Evolutionary conservation across 371 early-diverging fungal genomes (phyloP), one percentile per base, ranked within the genome.

Genomic region (Haplosporangium sp.): DNA sequence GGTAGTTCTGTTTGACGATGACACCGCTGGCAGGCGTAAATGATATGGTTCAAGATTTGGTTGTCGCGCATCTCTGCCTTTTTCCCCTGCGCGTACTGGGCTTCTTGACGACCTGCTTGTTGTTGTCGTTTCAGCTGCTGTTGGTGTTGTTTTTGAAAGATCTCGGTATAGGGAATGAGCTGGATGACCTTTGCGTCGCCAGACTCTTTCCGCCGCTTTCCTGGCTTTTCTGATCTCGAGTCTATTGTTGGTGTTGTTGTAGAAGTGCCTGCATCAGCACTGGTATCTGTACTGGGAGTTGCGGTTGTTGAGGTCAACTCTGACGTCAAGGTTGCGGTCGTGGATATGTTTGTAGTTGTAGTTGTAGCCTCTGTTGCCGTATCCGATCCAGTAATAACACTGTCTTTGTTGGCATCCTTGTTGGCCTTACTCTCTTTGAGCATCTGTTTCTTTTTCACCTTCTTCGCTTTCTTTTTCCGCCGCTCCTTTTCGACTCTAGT

Each of bases 11-110:
- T 77, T 2, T 64, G 55, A 2, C 79, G 61, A 50, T 67, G 14
- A 43, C 79, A 77, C 21, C 72, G 47, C 41, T 56, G 63, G 23
- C 79, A 77, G 10, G 67, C 62, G 36, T 77, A 77, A 3, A 67
- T 46, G 23, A 77, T 37, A 37, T 72, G 68, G 47, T 77, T 77
- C 58, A 67, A 21, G 45, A 67, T 16, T 46, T 67, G 71, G 36
- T 57, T 72, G 12, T 67, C 51, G 0, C 68, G 63, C 14, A 60
- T 63, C 16, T 60, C 58, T 0, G 38, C 12, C 38, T 69, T 68
- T 29, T 29, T 29, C 29, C 29, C 29, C 29, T 29, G 29, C 4
- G 29, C 29, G 29, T 29, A 29, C 29, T 29, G 29, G 29, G 29
- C 29, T 29, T 29, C 42, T 45, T 54, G 42, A 18, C 21, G 12